Conservation (phyloP, 176 grass and related monocot genomes). For the Phyllostachys edulis region DNA sequence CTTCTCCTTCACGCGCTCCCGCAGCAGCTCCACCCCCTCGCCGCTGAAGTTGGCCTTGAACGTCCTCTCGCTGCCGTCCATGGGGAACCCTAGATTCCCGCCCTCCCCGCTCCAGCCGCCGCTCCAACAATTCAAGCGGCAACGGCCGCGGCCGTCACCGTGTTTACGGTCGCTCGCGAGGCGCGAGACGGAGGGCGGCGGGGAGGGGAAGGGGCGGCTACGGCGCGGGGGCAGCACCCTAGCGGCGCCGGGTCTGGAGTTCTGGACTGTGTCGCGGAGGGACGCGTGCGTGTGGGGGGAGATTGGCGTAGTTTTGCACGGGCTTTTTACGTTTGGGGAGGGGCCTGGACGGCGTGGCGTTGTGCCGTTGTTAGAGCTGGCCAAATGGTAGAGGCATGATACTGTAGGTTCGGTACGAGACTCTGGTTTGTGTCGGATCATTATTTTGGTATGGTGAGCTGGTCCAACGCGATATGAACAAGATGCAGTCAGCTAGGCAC, state of each 20-base stretch:
- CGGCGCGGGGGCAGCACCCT: not conserved
- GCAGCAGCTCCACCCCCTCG: constrained; percentile 59
- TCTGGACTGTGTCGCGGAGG: constrained; percentile 8
- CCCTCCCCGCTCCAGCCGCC: constrained; percentile 1
- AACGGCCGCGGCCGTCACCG: not conserved
- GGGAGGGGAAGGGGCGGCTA: not conserved
- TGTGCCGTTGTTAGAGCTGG: no score
- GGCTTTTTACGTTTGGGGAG: not conserved
- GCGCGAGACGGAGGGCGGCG: not conserved
- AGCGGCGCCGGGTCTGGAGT: constrained; percentile 28
- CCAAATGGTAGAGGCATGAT: no score
- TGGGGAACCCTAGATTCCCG: constrained; percentile 56
- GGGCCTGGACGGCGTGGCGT: not conserved
- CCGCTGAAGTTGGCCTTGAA: constrained; percentile 69
- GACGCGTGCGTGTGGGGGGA: constrained; percentile 22
- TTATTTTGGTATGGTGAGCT: no score
- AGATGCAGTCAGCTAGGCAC: no score
- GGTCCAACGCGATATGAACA: no score
- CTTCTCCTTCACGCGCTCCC: constrained; percentile 64
- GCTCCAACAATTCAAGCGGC: not conserved
- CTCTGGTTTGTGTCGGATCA: no score
- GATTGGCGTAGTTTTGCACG: not conserved
- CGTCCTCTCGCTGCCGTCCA: constrained; percentile 48
- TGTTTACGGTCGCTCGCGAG: not conserved
- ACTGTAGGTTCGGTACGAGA: no score